Evolutionary conservation across 768 basidiomycete genomes (phyloP).

Genomic region (Kwoniella sp.): DNA sequence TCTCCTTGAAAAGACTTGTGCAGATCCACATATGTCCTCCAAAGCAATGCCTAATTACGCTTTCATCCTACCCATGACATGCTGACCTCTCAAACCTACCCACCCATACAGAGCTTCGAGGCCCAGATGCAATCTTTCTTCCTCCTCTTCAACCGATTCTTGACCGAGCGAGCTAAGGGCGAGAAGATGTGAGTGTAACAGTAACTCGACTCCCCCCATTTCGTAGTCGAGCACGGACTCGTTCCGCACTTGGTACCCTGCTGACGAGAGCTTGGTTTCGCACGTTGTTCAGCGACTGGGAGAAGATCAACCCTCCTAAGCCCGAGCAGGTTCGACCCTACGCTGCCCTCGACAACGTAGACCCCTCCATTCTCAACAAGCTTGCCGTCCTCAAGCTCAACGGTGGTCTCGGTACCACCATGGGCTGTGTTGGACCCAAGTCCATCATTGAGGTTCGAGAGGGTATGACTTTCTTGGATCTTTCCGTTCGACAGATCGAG

Average conservation of each 20-base stretch:
- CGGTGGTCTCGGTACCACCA: conserved; percentile 85
- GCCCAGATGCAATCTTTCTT: conserved; percentile 96
- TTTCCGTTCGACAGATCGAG: conserved; percentile 91
- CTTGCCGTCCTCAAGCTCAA: conserved; percentile 95
- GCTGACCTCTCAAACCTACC: neutral
- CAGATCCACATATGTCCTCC: neutral
- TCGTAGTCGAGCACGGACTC: neutral
- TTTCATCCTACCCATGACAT: neutral
- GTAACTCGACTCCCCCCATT: neutral
- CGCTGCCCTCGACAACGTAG: conserved; percentile 67
- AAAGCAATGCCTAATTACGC: too few species aligned
- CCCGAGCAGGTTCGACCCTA: conserved; percentile 85
- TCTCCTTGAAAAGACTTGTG: neutral
- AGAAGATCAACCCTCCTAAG: conserved; percentile 82
- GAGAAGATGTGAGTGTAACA: conserved; percentile 72
- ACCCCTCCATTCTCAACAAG: conserved; percentile 77
- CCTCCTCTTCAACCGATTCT: conserved; percentile 92
- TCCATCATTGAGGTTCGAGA: conserved; percentile 93
- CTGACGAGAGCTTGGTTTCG: conserved; percentile 7
- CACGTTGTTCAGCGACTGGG: conserved; percentile 70
- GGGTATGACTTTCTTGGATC: conserved; percentile 94
- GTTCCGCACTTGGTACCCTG: neutral
- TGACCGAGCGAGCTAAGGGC: conserved; percentile 81
- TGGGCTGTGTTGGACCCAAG: conserved; percentile 71
- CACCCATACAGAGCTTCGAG: conserved; percentile 72